These are phyloP conservation scores for Globisporangium nunn DNA, from an alignment of 352 stramenopile genomes.

Conservation along the genomic window DNA sequence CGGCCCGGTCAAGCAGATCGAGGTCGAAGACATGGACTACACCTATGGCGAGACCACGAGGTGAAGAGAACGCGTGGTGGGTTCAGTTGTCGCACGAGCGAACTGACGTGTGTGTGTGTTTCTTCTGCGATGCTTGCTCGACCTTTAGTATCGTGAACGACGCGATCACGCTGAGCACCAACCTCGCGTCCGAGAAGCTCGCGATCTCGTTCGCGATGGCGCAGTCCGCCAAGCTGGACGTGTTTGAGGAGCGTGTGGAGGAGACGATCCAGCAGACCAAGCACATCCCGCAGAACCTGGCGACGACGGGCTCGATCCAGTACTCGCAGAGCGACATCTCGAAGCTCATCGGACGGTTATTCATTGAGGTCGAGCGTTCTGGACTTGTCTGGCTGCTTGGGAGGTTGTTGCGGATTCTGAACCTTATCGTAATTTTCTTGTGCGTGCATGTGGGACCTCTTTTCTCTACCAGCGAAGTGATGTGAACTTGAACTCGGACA, in stretches of 20 bases:
- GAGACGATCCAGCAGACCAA: conserved; percentile 84
- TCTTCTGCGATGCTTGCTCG: too few species aligned
- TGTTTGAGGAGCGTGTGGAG: conserved; percentile 89
- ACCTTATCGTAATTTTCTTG: not conserved
- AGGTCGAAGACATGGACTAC: conserved; percentile 89
- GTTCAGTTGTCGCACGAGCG: too few species aligned
- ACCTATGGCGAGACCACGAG: conserved; percentile 63
- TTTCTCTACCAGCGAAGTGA: conserved; percentile 60
- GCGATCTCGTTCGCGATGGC: conserved; percentile 90
- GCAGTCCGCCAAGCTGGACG: conserved; percentile 90
- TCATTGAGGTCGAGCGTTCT: conserved; percentile 56
- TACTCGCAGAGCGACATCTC: conserved; percentile 89
- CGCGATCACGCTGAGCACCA: conserved; percentile 77
- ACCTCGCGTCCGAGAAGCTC: conserved; percentile 85
- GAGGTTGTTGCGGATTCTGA: not conserved
- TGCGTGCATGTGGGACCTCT: too few species aligned
- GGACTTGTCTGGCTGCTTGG: not conserved
- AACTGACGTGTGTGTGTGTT: too few species aligned
- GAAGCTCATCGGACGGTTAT: conserved; percentile 87
- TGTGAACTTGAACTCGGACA: conserved; percentile 92
- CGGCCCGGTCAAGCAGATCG: conserved; percentile 71
- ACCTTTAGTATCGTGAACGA: conserved; percentile 58
- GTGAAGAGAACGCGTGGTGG: conserved; percentile 5
- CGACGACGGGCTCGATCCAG: conserved; percentile 82
- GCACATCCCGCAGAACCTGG: conserved; percentile 87